Percentiles rank a stretch among this genome's conserved stretches.
phyloP scores from a whole-genome alignment of 169 alveolate species.

The Plasmodium cynomolgi region DNA sequence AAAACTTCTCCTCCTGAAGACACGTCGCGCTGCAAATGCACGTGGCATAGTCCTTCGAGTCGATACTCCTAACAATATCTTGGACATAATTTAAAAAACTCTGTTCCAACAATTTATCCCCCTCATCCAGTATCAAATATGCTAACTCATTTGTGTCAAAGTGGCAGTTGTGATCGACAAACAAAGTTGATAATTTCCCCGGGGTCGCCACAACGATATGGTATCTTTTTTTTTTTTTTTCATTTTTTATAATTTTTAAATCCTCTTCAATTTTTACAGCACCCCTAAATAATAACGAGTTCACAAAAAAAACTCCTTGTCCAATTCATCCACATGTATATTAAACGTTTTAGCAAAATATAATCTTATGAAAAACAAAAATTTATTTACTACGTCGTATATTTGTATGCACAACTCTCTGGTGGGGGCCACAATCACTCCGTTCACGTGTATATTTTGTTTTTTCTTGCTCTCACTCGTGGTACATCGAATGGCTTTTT shows the following conservation, averaged over 20 bases:
- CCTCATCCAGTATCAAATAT: conserved; percentile 61
- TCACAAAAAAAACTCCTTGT: conserved; percentile 48
- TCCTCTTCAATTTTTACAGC: conserved; percentile 59
- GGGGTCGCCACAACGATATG: conserved; percentile 54
- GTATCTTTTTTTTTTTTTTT: conserved; percentile 51
- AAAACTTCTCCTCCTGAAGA: conserved; percentile 48
- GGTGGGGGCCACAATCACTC: conserved; percentile 92
- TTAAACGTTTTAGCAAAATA: conserved; percentile 18
- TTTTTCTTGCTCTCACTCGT: not conserved
- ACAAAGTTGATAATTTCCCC: conserved; percentile 36
- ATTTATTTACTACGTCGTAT: conserved; percentile 57
- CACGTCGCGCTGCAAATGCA: conserved; percentile 72
- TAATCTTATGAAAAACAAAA: conserved; percentile 47
- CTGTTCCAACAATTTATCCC: conserved; percentile 55
- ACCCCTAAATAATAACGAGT: conserved; percentile 33
- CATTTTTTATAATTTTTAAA: conserved; percentile 47
- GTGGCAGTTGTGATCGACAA: conserved; percentile 6
- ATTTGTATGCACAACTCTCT: conserved; percentile 94
- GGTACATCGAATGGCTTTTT: not conserved
- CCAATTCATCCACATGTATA: conserved; percentile 13
- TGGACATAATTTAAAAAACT: conserved; percentile 50
- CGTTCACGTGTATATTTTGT: conserved; percentile 77
- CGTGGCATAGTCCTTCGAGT: conserved; percentile 22
- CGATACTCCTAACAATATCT: conserved; percentile 23
- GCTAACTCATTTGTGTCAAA: conserved; percentile 39